phyloP scores from a whole-genome alignment of 805 yeast species.

The Starmerella vaccinii region DNA sequence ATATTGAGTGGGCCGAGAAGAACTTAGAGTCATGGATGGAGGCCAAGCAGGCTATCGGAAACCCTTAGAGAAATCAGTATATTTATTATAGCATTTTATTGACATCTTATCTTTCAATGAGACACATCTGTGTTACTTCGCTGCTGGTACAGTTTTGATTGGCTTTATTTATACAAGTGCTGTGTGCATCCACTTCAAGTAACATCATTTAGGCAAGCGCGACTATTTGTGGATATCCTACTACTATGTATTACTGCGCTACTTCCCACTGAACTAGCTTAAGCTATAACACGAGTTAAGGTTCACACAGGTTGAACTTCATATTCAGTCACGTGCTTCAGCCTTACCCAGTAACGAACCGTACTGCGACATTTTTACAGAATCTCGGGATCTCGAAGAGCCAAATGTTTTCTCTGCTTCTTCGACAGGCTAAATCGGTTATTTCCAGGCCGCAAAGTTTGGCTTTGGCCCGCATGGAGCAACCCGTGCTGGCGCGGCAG shows the following conservation, averaged over 20 bases:
- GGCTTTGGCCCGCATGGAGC: neutral
- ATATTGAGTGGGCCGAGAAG: slow-evolving; percentile 57
- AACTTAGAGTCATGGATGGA: slow-evolving; percentile 61
- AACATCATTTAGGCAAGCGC: too few relatives aligned
- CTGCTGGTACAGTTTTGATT: too few relatives aligned
- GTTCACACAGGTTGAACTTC: too few relatives aligned
- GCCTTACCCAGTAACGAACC: neutral
- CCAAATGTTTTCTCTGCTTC: slow-evolving; percentile 5
- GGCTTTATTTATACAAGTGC: too few relatives aligned
- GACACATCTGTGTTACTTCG: too few relatives aligned
- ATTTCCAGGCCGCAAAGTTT: neutral
- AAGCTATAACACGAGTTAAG: too few relatives aligned
- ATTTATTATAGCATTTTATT: slow-evolving; percentile 5
- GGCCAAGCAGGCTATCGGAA: slow-evolving; percentile 33
- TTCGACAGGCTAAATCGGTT: slow-evolving; percentile 3
- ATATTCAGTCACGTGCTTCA: neutral
- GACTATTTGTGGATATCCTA: too few relatives aligned
- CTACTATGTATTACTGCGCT: too few relatives aligned
- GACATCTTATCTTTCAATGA: neutral
- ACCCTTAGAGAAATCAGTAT: slow-evolving; percentile 8
- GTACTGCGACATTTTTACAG: slow-evolving; percentile 1
- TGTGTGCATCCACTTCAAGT: too few relatives aligned
- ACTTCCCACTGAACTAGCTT: too few relatives aligned
- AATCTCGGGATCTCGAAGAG: neutral
- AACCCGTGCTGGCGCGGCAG: slow-evolving; percentile 1